Base-by-base conservation (phyloP, 2,329 filamentous ascomycete species). In the Cercospora zeae-maydis region DNA sequence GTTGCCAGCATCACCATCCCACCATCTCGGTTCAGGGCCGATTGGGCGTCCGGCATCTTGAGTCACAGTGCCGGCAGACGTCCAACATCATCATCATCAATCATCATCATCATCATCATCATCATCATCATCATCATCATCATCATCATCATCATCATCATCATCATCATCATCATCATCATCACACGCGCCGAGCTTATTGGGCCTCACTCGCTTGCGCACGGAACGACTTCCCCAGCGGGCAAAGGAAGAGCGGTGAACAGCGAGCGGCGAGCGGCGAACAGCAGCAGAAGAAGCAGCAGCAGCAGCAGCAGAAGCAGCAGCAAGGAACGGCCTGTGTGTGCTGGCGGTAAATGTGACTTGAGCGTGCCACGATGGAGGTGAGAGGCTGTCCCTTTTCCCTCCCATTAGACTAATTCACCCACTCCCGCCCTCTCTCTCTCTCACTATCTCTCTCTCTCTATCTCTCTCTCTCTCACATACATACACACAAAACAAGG, bases 41-140 rank as follows among this genome's bases (percentile, higher is more conserved):
- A 49, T 49, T 37, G 47, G 47, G 53, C 58, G 45, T 36, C 61
- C 59, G 58, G 61, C 58, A 66, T 63, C 33, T 47, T 63, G 64
- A 62, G 58, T 63, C 58, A 39, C 61, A 63, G 58, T 66, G 55
- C 64, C 64, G 64, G 63, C 63, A 63, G 64, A 57, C 61, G 47
- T 57, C 61, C 54, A 66, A 11, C 58, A 34, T 61, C 64, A 66
- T 61, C n/a, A n/a, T n/a, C n/a, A n/a, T n/a, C n/a, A n/a, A n/a
- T n/a, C n/a, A n/a, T n/a, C n/a, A n/a, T n/a, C n/a, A n/a, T n/a
- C n/a, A n/a, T n/a, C n/a, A n/a, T n/a, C n/a, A n/a, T n/a, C n/a
- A n/a, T n/a, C n/a, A n/a, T n/a, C n/a, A n/a, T n/a, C n/a, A n/a
- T n/a, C n/a, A n/a, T n/a, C n/a, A n/a, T n/a, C n/a, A n/a, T n/a